Base-by-base conservation (phyloP, 2,329 filamentous ascomycete genomes). In the Phaeoacremonium minimum region DNA sequence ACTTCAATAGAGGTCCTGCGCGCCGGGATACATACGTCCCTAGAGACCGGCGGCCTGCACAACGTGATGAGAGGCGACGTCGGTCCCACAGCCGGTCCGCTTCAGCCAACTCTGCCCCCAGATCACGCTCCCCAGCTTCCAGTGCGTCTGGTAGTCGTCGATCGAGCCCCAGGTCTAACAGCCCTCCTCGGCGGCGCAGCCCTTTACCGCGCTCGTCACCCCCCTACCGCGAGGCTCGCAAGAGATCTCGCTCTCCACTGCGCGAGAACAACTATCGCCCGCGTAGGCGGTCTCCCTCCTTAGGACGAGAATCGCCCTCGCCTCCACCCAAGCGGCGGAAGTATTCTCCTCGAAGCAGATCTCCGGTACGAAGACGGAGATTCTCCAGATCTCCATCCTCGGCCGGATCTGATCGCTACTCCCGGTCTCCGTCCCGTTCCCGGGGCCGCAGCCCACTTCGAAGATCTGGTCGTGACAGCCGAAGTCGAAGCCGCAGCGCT, bases 21-120 rank as follows among this genome's bases (percentile, higher is more conserved):
- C 49, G 63, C 20, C 61, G 73, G 32, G 74, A 80, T 44, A 68
- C 68, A 41, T 75, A 80, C 41, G 63, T 75, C 22, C 75, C 75
- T 3, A 61, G 67, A 44, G 66, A 63, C n/a, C 61, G 61, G 33
- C 66, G 66, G 31, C 60, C 60, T n/a, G 56, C 46, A 6, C 45
- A 36, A 14, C 53, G 61, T 13, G 61, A 64, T 40, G 59, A 62
- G 37, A 52, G 64, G 42, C 67, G 71, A 32, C 66, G 64, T 15
- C 65, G 66, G 29, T 60, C 64, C 22, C 56, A 53, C 16, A 64
- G 62, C 11, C 61, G 64, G 11, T 66, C 64, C 5, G 47, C 43
- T 9, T 63, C 60, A 15, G 42, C 45, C 6, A 45, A 43, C 15
- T 54, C 55, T 6, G 43, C 40, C 4, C 46, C 49, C 5, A 29